Evolutionary conservation across 2,329 filamentous ascomycete genomes (phyloP), one percentile per base, ranked within the genome.

Genomic region (Parastagonospora nodorum): DNA sequence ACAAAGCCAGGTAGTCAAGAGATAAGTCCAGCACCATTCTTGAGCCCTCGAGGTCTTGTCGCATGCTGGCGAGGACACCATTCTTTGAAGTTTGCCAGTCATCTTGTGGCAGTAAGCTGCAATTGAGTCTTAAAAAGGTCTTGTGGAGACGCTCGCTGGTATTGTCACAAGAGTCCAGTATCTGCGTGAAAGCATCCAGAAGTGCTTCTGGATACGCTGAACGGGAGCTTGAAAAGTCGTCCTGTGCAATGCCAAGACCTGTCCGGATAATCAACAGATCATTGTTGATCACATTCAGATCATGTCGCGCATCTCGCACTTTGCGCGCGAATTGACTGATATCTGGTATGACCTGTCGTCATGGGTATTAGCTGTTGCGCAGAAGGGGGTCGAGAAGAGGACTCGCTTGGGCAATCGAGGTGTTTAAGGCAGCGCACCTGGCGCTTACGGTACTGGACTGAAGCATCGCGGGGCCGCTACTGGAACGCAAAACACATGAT

Each of bases 261-360:
- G 64, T 63, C n/a, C 61, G 66, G 51, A 71, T 64, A 27, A 69
- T 61, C n/a, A 70, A 51, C 28, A 72, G 59, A 33, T 71, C 61
- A 32, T 58, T 56, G 42, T 65, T 70, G 48, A 72, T 65, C 8
- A 58, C 57, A 43, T 68, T 70, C 28, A 71, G 58, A n/a, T 70
- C 66, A 44, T 69, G 60, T 37, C 69, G 60, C 12, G 67, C 61
- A 44, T 69, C 63, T 47, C 69, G 69, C 19, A 65, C 49, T 53
- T 58, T 63, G n/a, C 69, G 63, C 28, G 66, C 67, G 48, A 72
- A 69, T 36, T 55, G 61, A 40, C 57, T 60, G 42, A 67, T 58
- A 45, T 68, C 65, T 28, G 58, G 60, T 41, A 71, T 64, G 15
- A 68, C 61, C 69, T 72, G 30, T 3, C 44, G 28, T 42, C 4